Percentiles rank a stretch among this genome's conserved stretches.
phyloP scores from a whole-genome alignment of 2,329 filamentous ascomycete genomes.

The Calonectria honghensis region DNA sequence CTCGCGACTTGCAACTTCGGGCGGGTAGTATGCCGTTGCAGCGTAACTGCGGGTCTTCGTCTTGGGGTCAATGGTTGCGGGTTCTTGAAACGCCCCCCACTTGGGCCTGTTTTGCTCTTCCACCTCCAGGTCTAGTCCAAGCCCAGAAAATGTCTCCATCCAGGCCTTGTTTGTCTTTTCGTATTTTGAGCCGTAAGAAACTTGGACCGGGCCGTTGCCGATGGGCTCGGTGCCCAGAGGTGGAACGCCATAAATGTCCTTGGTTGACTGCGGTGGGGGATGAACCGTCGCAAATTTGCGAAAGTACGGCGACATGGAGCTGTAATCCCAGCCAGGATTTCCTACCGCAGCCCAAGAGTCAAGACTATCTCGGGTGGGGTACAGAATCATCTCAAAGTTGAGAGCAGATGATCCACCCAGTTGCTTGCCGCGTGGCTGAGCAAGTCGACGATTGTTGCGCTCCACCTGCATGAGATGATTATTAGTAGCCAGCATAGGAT shows the following conservation, averaged over 20 bases:
- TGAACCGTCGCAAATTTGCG: conserved; percentile 11
- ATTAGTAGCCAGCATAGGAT: not conserved
- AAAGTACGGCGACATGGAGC: not conserved
- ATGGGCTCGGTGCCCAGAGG: not conserved
- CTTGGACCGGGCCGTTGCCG: conserved; percentile 6
- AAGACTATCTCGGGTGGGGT: conserved; percentile 4
- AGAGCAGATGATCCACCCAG: conserved; percentile 13
- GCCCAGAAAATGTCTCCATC: conserved; percentile 3
- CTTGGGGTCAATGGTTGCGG: not conserved
- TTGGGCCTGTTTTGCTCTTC: not conserved
- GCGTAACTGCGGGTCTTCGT: conserved; percentile 15
- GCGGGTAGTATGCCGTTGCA: not conserved
- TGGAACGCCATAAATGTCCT: not conserved
- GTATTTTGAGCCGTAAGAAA: not conserved
- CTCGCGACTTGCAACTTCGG: conserved; percentile 10
- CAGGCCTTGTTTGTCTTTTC: conserved; percentile 8
- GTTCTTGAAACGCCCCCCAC: conserved; percentile 1
- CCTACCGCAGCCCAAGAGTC: conserved; percentile 13
- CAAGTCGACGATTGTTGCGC: not conserved
- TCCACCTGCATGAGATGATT: not conserved
- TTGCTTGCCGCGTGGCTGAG: conserved; percentile 5
- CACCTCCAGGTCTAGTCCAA: not conserved
- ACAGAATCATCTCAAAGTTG: conserved; percentile 2
- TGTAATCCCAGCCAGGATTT: conserved; percentile 21
- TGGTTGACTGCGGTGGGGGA: not conserved